Percentiles rank a stretch among this genome's conserved stretches.
phyloP scores from a whole-genome alignment of 257 asterid species.

The Forsythia viridissima region DNA sequence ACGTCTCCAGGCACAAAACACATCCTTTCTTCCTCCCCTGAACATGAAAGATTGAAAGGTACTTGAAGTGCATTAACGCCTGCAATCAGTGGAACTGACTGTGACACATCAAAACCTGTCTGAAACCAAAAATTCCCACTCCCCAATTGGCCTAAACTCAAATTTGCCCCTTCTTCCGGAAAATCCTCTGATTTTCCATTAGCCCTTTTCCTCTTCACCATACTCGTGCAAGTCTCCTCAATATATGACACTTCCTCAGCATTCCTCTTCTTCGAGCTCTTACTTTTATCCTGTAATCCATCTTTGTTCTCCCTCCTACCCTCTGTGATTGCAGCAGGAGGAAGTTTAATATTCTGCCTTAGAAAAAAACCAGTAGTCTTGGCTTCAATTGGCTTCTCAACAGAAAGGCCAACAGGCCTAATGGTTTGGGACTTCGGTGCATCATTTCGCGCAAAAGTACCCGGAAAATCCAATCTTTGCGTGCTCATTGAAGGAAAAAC shows the following conservation, averaged over 20 bases:
- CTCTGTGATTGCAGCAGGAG: slow-evolving; percentile 54
- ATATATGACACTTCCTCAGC: slow-evolving; percentile 53
- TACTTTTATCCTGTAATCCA: slow-evolving; percentile 49
- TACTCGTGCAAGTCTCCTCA: slow-evolving; percentile 45
- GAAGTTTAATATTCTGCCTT: slow-evolving; percentile 63
- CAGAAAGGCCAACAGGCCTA: slow-evolving; percentile 70
- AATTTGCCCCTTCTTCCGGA: slow-evolving; percentile 42
- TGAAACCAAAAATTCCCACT: slow-evolving; percentile 68
- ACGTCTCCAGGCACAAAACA: slow-evolving; percentile 46
- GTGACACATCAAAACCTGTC: slow-evolving; percentile 36
- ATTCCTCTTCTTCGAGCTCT: slow-evolving; percentile 62
- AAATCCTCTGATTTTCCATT: slow-evolving; percentile 32
- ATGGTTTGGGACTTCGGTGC: slow-evolving; percentile 52
- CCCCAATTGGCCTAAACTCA: slow-evolving; percentile 45
- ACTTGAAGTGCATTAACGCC: slow-evolving; percentile 40
- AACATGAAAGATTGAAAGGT: slow-evolving; percentile 61
- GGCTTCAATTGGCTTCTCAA: slow-evolving; percentile 38
- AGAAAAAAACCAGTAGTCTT: slow-evolving; percentile 51
- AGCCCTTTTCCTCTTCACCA: slow-evolving; percentile 73
- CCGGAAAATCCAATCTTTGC: slow-evolving; percentile 84
- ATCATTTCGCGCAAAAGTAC: slow-evolving; percentile 66
- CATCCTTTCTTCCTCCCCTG: slow-evolving; percentile 61
- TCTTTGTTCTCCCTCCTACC: slow-evolving; percentile 24
- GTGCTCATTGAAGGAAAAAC: slow-evolving; percentile 94
- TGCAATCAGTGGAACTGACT: slow-evolving; percentile 25